Percentiles rank a stretch among this genome's conserved stretches.
These are phyloP conservation scores for Ilyonectria mors-panacis DNA, from an alignment of 2,329 filamentous ascomycete species.

Conservation along the genomic window DNA sequence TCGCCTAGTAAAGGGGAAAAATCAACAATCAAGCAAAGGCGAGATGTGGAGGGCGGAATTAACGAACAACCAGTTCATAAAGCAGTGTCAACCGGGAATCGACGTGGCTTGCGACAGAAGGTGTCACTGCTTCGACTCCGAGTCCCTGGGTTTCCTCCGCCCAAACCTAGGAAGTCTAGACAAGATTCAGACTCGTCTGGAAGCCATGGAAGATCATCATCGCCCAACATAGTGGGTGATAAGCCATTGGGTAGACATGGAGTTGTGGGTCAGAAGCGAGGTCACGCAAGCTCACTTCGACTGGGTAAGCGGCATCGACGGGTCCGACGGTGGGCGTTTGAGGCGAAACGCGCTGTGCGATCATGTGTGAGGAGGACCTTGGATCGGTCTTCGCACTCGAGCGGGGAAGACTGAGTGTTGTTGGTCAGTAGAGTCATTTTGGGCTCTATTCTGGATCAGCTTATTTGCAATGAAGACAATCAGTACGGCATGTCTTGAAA, in stretches of 20 bases:
- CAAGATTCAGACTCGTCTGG: conserved; percentile 15
- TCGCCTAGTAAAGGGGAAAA: conserved; percentile 35
- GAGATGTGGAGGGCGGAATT: conserved; percentile 19
- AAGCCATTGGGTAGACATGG: conserved; percentile 29
- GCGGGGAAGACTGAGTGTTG: conserved; percentile 21
- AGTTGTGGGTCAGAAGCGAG: conserved; percentile 7
- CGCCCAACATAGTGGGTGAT: conserved; percentile 12
- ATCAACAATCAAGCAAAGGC: conserved; percentile 23
- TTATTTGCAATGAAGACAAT: neutral
- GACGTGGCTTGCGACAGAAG: conserved; percentile 47
- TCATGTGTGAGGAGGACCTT: conserved; percentile 52
- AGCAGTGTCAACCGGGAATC: neutral
- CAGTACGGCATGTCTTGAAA: neutral
- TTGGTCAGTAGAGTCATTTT: conserved; percentile 14
- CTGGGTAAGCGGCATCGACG: conserved; percentile 44
- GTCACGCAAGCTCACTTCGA: conserved; percentile 23
- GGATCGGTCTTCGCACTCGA: conserved; percentile 48
- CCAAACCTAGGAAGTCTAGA: conserved; percentile 31
- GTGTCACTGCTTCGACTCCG: conserved; percentile 51
- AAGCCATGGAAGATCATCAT: conserved; percentile 20
- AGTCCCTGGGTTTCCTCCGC: conserved; percentile 31
- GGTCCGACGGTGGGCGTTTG: conserved; percentile 54
- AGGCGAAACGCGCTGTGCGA: conserved; percentile 52
- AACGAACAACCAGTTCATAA: neutral
- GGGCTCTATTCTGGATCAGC: neutral